Evolutionary conservation across 2,329 filamentous ascomycete species (phyloP).

Genomic region (Aspergillus novoparasiticus): DNA sequence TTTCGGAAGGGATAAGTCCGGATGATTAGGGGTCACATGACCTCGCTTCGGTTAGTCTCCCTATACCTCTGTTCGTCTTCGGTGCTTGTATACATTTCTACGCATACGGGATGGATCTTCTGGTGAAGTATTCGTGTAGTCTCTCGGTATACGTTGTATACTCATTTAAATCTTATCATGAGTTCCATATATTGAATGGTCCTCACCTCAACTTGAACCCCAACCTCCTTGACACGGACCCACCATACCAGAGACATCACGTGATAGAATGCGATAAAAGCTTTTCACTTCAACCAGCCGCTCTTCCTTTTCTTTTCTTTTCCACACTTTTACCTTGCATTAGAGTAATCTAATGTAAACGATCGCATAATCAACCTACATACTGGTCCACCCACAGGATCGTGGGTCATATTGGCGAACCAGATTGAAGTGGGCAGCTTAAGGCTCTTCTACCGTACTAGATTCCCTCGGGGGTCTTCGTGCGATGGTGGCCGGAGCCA

Average conservation of each 20-base stretch:
- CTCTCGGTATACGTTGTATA: too few relatives aligned
- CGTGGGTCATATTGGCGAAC: constrained; percentile 53
- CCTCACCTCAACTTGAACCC: too few relatives aligned
- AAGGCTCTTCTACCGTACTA: constrained; percentile 37
- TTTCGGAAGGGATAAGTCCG: too few relatives aligned
- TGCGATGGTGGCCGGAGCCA: constrained; percentile 41
- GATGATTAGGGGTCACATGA: too few relatives aligned
- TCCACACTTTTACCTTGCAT: constrained; percentile 40
- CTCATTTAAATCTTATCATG: too few relatives aligned
- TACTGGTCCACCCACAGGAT: constrained; percentile 43
- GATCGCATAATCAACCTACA: constrained; percentile 56
- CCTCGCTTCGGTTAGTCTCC: too few relatives aligned
- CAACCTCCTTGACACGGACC: background rate
- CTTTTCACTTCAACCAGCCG: background rate
- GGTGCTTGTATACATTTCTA: background rate
- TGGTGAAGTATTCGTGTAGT: too few relatives aligned
- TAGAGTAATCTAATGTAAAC: constrained; percentile 16
- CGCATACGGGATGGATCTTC: too few relatives aligned
- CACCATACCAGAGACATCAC: constrained; percentile 14
- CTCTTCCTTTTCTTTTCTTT: constrained; percentile 23
- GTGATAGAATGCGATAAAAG: too few relatives aligned
- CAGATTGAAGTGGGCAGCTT: constrained; percentile 40
- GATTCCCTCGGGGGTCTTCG: constrained; percentile 27
- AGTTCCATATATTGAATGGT: background rate
- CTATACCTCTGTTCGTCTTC: background rate